Evolutionary conservation across 202 grass and related monocot species (phyloP).

Genomic region (Schoenoplectus tabernaemontani): DNA sequence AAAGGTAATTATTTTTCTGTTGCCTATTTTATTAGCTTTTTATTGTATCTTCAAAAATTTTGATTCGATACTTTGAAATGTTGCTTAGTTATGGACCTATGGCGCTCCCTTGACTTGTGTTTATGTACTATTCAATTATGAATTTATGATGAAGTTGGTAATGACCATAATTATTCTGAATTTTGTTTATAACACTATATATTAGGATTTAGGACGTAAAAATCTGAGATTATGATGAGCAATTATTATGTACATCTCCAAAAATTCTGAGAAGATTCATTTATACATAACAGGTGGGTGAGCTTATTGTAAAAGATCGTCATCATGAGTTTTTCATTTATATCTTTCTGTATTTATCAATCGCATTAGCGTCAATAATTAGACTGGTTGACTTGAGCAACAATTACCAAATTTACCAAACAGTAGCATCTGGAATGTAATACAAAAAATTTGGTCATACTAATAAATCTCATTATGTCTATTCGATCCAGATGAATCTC

Average conservation of each 20-base stretch:
- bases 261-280: background rate
- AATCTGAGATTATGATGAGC: background rate
- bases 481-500: constrained; percentile 30
- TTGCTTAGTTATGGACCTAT: no score
- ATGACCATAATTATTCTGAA: background rate
- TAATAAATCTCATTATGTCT: background rate
- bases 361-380: background rate
- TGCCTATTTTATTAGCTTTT: background rate
- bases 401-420: background rate
- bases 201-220: background rate
- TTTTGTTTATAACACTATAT: background rate
- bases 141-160: background rate
- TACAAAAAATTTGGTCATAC: background rate
- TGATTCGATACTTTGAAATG: background rate
- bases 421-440: background rate
- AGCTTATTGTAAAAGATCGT: background rate
- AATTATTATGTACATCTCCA: background rate
- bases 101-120: background rate
- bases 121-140: no score
- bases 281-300: background rate
- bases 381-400: background rate
- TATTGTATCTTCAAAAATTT: background rate
- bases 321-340: background rate
- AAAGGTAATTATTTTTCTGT: constrained; percentile 31
- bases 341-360: background rate